Evolutionary conservation across 192 early-diverging fungal species (phyloP).

Genomic region (Spizellomyces sp.): DNA sequence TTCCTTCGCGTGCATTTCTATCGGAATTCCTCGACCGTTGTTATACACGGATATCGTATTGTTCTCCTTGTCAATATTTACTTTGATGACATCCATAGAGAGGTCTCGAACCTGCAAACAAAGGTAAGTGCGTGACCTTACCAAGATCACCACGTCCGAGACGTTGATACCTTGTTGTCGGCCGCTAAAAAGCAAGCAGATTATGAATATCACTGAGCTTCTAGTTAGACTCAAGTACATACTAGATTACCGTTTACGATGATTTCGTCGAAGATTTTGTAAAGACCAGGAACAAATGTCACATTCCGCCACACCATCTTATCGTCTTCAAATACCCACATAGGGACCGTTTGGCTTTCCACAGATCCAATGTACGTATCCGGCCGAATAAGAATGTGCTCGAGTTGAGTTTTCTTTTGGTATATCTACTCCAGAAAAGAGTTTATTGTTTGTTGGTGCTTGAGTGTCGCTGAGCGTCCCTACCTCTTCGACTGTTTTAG

Average conservation of each 20-base stretch:
- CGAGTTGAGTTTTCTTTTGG: conserved; percentile 92
- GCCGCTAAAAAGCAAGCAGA: no score
- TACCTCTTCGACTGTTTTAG: conserved; percentile 25
- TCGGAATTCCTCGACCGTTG: conserved; percentile 92
- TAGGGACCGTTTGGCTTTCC: conserved; percentile 72
- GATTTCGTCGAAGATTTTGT: conserved; percentile 99
- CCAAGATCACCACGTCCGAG: background rate
- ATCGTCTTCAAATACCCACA: conserved; percentile 87
- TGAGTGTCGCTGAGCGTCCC: no score
- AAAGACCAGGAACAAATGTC: conserved; percentile 81
- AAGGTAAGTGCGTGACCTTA: background rate
- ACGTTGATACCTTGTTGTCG: no score
- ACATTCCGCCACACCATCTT: conserved; percentile 65
- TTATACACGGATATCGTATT: conserved; percentile 88
- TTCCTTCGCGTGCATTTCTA: conserved; percentile 90
- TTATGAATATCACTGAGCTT: no score
- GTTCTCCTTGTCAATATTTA: conserved; percentile 80
- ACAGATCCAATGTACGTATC: conserved; percentile 97
- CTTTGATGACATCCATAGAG: conserved; percentile 81
- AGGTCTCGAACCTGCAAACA: conserved; percentile 77
- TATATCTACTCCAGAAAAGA: conserved; percentile 71
- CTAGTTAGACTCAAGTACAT: no score
- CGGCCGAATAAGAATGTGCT: conserved; percentile 92
- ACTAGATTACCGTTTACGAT: conserved; percentile 76
- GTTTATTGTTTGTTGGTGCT: no score